These are phyloP conservation scores for Penicillium silybi DNA, from an alignment of 495 filamentous ascomycete genomes.

Conservation along the genomic window DNA sequence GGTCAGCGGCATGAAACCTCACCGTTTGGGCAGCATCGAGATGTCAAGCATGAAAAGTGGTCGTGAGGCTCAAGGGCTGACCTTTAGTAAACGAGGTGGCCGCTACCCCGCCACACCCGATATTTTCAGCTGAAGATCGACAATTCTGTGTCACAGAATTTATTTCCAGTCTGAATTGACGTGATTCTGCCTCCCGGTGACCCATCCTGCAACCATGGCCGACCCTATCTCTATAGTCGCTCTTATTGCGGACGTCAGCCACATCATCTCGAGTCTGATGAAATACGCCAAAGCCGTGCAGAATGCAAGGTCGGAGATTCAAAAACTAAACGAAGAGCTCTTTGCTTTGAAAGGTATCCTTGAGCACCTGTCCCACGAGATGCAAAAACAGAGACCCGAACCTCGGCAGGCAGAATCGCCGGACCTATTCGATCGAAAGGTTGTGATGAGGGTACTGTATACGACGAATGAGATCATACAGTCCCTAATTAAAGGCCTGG, in stretches of 20 bases:
- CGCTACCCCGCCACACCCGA: constrained; percentile 5
- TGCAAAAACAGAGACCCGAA: background rate
- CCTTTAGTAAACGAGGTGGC: background rate
- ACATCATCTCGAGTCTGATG: constrained; percentile 13
- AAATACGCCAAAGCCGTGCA: constrained; percentile 17
- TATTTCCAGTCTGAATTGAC: background rate
- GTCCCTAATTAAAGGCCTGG: constrained; percentile 11
- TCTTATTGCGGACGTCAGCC: constrained; percentile 14
- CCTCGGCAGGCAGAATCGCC: background rate
- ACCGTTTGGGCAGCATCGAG: too few species aligned
- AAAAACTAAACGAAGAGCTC: constrained; percentile 19
- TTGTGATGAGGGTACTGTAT: constrained; percentile 10
- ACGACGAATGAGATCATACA: constrained; percentile 17
- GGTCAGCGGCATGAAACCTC: too few species aligned
- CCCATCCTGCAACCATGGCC: constrained; percentile 1
- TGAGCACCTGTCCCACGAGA: constrained; percentile 12
- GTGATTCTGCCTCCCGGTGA: too few species aligned
- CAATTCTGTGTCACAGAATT: too few species aligned
- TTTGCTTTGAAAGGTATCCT: constrained; percentile 21
- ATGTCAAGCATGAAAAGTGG: too few species aligned
- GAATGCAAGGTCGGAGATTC: constrained; percentile 17
- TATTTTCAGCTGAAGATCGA: background rate
- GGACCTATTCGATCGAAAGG: constrained; percentile 4
- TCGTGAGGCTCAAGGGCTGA: too few species aligned
- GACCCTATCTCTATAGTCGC: constrained; percentile 20